Conservation (phyloP, 2,329 filamentous ascomycete genomes). For the Fusarium nanum region DNA sequence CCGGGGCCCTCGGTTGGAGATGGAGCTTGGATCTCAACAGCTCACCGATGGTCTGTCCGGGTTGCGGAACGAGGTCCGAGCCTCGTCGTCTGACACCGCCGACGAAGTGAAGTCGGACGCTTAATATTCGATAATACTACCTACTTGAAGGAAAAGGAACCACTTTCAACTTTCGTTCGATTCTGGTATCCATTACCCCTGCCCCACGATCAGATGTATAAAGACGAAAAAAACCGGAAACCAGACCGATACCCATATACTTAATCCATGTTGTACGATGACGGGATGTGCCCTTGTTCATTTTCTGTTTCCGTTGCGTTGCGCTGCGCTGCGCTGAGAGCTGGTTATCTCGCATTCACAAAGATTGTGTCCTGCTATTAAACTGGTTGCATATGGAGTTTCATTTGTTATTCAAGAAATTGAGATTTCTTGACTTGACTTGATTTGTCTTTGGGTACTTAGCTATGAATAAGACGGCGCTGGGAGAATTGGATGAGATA, state of each 20-base stretch:
- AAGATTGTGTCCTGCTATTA: constrained; percentile 22
- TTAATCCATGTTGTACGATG: constrained; percentile 35
- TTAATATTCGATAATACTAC: constrained; percentile 7
- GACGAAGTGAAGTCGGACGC: constrained; percentile 27
- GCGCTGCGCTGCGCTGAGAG: constrained; percentile 18
- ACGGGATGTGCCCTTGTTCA: constrained; percentile 14
- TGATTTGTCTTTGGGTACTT: neutral
- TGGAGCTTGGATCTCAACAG: constrained; percentile 44
- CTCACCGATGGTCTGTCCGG: constrained; percentile 48
- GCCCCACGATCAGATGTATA: neutral
- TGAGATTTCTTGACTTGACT: neutral
- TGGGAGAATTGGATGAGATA: constrained; percentile 10
- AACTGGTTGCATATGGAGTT: constrained; percentile 9
- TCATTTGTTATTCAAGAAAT: constrained; percentile 12
- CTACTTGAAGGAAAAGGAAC: neutral
- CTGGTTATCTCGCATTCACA: constrained; percentile 36
- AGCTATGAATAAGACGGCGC: constrained; percentile 12
- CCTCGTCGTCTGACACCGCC: constrained; percentile 40
- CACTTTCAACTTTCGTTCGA: neutral
- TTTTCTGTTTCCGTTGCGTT: constrained; percentile 2
- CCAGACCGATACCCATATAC: constrained; percentile 30
- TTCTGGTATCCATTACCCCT: neutral
- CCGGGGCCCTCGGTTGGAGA: constrained; percentile 50
- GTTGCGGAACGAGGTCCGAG: constrained; percentile 52
- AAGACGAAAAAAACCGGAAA: constrained; percentile 25